phyloP scores from a whole-genome alignment of 2,329 filamentous ascomycete genomes.

The Stagonosporopsis rhizophila region DNA sequence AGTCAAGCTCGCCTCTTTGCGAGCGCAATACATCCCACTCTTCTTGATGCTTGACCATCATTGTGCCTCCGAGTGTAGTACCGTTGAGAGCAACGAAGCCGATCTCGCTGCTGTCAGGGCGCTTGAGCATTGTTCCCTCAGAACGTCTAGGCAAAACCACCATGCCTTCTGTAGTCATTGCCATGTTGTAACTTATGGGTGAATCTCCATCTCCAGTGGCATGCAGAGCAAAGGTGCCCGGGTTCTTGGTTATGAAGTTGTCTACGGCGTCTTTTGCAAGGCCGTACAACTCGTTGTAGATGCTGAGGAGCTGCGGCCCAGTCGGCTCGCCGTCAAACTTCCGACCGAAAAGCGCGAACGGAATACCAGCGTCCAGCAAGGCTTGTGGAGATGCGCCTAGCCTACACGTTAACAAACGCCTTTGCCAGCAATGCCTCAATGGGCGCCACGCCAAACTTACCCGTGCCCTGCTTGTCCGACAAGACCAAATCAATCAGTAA shows the following conservation, averaged over 20 bases:
- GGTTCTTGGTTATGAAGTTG: slow-evolving; percentile 52
- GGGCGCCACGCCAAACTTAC: neutral
- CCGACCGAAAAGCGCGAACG: slow-evolving; percentile 59
- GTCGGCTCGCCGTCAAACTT: slow-evolving; percentile 52
- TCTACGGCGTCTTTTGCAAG: slow-evolving; percentile 45
- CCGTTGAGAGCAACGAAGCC: slow-evolving; percentile 62
- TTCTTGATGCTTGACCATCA: slow-evolving; percentile 64
- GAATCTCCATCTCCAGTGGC: slow-evolving; percentile 47
- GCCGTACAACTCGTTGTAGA: slow-evolving; percentile 46
- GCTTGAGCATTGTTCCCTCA: slow-evolving; percentile 53
- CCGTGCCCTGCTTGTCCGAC: slow-evolving; percentile 14
- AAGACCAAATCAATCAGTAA: slow-evolving; percentile 57
- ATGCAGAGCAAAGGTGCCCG: slow-evolving; percentile 36
- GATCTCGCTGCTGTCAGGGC: slow-evolving; percentile 49
- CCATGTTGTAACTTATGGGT: slow-evolving; percentile 65
- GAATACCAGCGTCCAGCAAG: slow-evolving; percentile 46
- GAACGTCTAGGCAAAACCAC: slow-evolving; percentile 59
- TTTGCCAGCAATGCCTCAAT: neutral
- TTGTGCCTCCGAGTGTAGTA: slow-evolving; percentile 63
- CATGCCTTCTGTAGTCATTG: slow-evolving; percentile 62
- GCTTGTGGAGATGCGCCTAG: slow-evolving; percentile 10
- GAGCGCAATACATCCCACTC: slow-evolving; percentile 60
- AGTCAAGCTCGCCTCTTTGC: slow-evolving; percentile 52
- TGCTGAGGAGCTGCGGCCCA: slow-evolving; percentile 39
- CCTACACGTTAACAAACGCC: slow-evolving; percentile 12